Evolutionary conservation across 345 rosid species (phyloP).

Genomic region (Eucalyptus viminalis): DNA sequence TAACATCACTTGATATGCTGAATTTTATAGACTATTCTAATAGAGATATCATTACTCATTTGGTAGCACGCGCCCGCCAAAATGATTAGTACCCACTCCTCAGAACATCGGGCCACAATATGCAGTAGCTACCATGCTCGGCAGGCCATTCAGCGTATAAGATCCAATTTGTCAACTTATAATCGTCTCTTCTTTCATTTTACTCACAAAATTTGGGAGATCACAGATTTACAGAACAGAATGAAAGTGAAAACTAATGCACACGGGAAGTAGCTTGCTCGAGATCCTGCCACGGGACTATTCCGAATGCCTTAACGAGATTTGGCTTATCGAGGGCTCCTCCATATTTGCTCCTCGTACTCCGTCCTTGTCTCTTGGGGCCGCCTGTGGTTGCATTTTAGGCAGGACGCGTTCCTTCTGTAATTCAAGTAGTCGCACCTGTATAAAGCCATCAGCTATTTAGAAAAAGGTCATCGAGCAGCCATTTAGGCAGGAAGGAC

Average conservation of each 20-base stretch:
- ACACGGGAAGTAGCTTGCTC: background rate
- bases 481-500: background rate
- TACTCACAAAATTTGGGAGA: background rate
- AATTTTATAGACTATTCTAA: background rate
- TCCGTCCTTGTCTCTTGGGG: constrained; percentile 7
- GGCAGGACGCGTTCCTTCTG: constrained; percentile 47
- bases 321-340: background rate
- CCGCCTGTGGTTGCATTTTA: constrained; percentile 39
- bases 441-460: background rate
- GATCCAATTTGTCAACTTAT: background rate
- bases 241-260: background rate
- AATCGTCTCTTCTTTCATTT: background rate
- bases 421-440: constrained; percentile 79
- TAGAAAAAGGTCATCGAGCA: background rate
- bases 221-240: background rate
- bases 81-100: background rate
- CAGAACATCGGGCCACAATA: background rate
- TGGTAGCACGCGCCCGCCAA: background rate
- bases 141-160: background rate
- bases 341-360: constrained; percentile 24
- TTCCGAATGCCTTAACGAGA: background rate
- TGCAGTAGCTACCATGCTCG: background rate
- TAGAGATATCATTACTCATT: background rate
- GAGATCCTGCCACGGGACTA: background rate
- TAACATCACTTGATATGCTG: background rate